Percentiles rank a stretch among this genome's conserved stretches.
Conservation (phyloP, 2,329 filamentous ascomycete genomes). For the Penicillium hesseltinei region DNA sequence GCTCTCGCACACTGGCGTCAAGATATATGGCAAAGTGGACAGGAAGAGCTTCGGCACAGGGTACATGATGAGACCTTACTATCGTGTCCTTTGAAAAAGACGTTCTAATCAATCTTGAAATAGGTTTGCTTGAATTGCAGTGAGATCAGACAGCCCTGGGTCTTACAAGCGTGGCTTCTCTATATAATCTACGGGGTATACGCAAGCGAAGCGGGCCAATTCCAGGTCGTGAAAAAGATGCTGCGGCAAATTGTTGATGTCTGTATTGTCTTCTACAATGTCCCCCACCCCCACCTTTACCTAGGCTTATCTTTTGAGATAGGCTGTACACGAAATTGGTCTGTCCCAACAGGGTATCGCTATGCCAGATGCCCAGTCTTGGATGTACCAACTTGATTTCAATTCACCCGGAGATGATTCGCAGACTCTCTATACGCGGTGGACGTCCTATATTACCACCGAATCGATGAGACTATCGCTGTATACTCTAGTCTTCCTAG, state of each 20-base stretch:
- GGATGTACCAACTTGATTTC: conserved; percentile 6
- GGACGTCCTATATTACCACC: conserved; percentile 28
- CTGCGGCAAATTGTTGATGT: too few relatives aligned
- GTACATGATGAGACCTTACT: background rate
- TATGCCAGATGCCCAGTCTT: conserved; percentile 16
- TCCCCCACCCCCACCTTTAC: too few relatives aligned
- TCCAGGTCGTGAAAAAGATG: too few relatives aligned
- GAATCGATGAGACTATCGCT: conserved; percentile 35
- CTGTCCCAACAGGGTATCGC: conserved; percentile 26
- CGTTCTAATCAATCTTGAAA: background rate
- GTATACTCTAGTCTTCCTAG: conserved; percentile 29
- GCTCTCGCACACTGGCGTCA: conserved; percentile 5
- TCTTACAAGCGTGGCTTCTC: conserved; percentile 33
- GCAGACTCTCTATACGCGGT: conserved; percentile 22
- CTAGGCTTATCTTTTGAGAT: background rate
- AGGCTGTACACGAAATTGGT: conserved; percentile 29
- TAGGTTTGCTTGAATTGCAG: conserved; percentile 25
- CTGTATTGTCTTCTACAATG: too few relatives aligned
- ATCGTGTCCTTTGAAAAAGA: background rate
- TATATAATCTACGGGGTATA: conserved; percentile 33
- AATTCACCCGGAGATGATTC: conserved; percentile 7
- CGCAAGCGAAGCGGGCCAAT: background rate
- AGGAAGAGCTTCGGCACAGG: conserved; percentile 5
- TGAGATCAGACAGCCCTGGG: conserved; percentile 25
- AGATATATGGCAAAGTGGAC: conserved; percentile 9